Evolutionary conservation across 345 rosid genomes (phyloP), one percentile per base, ranked within the genome.

Genomic region (Lepidium didymum): DNA sequence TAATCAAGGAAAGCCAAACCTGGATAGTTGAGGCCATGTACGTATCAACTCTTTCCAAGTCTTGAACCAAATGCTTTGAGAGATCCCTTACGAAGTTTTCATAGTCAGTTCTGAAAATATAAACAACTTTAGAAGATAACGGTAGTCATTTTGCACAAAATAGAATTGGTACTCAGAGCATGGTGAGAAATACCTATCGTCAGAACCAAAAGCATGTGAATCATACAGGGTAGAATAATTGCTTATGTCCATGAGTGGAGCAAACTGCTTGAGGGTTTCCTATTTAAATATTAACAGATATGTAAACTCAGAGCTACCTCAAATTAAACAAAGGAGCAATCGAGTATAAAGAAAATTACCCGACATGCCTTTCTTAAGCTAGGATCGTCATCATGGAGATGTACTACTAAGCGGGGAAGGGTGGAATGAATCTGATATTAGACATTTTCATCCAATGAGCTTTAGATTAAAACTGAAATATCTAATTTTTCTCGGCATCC

Each of bases 311-410:
- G 74, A 72, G 60, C 9, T 2, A 43, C 5, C 21, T 69, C 31
- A 23, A n/a, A 69, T 42, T 11, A 62, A 61, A 46, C 61, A 61
- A 75, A 40, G 15, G 21, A 42, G 67, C 33, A 66, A 40, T 56
- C 68, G 65, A 37, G 5, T 36, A 50, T 44, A 41, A 14, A 58
- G 51, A 65, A 42, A 23, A 56, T 74, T 80, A 90, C 98, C 71
- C 92, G 84, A 79, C 98, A 93, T 75, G 96, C 96, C 58, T 85
- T 89, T 74, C 96, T 75, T 68, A 93, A 90, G 67, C 81, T 74
- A 75, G 66, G 77, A 64, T 93, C 86, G 25, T 88, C 94, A 44
- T 93, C 98, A 25, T 84, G 80, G 66, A 90, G 87, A 72, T 93
- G 97, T 60, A 93, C 79, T 45, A 87, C 80, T 82, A 93, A 77